Base-by-base conservation (phyloP, 2,329 filamentous ascomycete species). In the Sporothrix curviconia region DNA sequence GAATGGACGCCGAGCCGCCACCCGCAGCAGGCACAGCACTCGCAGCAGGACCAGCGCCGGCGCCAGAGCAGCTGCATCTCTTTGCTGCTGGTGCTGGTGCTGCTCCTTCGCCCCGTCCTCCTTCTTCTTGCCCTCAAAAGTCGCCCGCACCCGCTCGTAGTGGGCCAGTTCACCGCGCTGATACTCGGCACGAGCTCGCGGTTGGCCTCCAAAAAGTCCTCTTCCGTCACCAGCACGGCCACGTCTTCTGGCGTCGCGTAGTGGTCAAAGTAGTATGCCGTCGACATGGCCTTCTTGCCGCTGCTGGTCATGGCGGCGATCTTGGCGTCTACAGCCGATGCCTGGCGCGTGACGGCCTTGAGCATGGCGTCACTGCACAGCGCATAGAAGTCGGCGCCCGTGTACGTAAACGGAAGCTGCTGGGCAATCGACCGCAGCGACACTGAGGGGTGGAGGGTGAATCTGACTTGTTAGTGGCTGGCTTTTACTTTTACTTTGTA, bases 361-460 rank as follows among this genome's bases (percentile, higher is more conserved):
- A 99, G 86, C 94, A 99, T 99, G 53, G 94, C 91, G 71, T 99
- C 94, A 43, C 91, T 96, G 76, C 92, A 97, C 19, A 99, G 80
- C 1, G 94, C 94, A 72, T 99, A 99, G 68, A 99, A 86, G 74
- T 99, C 94, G 61, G 94, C 94, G 67, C 94, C 94, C 0, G 94
- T 99, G 74, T 96, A 99, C 3, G 92, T 97, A 69, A 96, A 94
- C 0, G 94, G 94, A 4, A 99, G 81, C 11, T 79, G 79, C 53
- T 87, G 79, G 4, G 92, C 87, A 47, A 99, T 84, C 7, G 82
- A 75, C 25, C 79, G 71, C 11, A 99, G 82, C 11, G 90, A 94
- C 47, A 96, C 78, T 1, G 84, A 79, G 0, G 90, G 89, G 62
- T 90, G 80, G 54, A 97, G 83, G 2, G 86, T 88, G 73, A 99